Conservation (phyloP, 2,329 filamentous ascomycete genomes). For the Dissoconium aciculare region DNA sequence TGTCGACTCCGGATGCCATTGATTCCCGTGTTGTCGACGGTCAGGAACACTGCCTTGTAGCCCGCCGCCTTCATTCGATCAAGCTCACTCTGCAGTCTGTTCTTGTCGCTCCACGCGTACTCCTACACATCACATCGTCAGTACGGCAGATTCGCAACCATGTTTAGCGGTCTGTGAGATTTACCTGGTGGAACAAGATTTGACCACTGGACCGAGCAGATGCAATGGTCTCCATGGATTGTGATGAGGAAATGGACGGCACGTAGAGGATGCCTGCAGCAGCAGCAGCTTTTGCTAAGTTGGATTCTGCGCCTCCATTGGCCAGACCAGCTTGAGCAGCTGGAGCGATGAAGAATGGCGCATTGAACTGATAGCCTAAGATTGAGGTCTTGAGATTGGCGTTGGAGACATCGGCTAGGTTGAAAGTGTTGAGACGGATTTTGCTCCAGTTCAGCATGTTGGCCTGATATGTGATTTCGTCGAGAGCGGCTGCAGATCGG, state of each 20-base stretch:
- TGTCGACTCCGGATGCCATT: constrained; percentile 22
- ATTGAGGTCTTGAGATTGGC: constrained; percentile 50
- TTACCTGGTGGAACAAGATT: constrained; percentile 29
- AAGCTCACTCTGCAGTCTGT: constrained; percentile 21
- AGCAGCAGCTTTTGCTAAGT: constrained; percentile 36
- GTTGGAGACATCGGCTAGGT: constrained; percentile 14
- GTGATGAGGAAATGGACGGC: constrained; percentile 24
- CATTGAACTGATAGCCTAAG: constrained; percentile 65
- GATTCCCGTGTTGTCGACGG: constrained; percentile 27
- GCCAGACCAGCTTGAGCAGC: constrained; percentile 88
- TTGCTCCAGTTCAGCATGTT: constrained; percentile 19
- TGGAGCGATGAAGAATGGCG: constrained; percentile 88
- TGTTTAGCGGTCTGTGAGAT: too few species aligned
- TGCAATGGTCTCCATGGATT: constrained; percentile 23
- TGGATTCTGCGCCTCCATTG: constrained; percentile 45
- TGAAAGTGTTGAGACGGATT: constrained; percentile 17
- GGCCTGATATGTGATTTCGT: constrained; percentile 18
- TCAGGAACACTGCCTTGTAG: constrained; percentile 28
- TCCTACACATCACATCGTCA: too few species aligned
- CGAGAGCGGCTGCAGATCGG: too few species aligned
- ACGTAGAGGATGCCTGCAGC: constrained; percentile 39
- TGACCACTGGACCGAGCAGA: constrained; percentile 18
- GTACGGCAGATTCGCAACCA: too few species aligned
- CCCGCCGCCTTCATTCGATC: constrained; percentile 21
- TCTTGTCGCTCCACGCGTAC: constrained; percentile 24